Base-by-base conservation (phyloP, 2,329 filamentous ascomycete species). In the Botrytis elliptica region DNA sequence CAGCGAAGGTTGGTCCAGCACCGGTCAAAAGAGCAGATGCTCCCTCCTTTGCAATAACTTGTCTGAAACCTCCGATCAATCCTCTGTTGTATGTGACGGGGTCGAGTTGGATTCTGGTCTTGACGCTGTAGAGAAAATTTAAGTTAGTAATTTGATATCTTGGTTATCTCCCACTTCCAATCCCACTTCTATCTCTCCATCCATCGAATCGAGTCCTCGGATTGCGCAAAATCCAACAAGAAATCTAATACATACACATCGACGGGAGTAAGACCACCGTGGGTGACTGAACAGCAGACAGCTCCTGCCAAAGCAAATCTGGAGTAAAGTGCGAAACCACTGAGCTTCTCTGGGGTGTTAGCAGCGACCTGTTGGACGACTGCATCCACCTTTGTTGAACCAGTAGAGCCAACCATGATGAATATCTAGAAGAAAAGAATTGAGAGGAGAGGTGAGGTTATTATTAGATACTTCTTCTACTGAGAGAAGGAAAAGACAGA, bases 231-330 rank as follows among this genome's bases (percentile, higher is more conserved):
- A 55, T 22, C 33, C 29, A 6, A 33, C 18, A 14, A 29, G 44
- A 64, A 71, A 71, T 33, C 22, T 22, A 59, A 63, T 73, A 93
- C 95, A 85, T 96, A 98, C 95, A 99, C 96, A 93, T 99, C 96
- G 85, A 99, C 94, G 83, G 96, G 96, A 80, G 96, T 99, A 81
- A 98, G 91, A 82, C 89, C 92, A 85, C 95, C 96, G 90, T 99
- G 96, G 83, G 96, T 99, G 86, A 98, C 87, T 81, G 95, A 96
- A 86, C 96, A 99, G 91, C 96, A 98, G 88, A 98, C 87, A 81
- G 96, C 96, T 86, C 96, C 96, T 81, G 96, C 95, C 82, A 99
- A 92, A 86, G 96, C 95, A 88, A 98, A 98, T 86, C 94, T 91
- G 81, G 93, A 93, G 91, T 98, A 98, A 81, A 99, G 93, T 75